phyloP scores from a whole-genome alignment of 1,284 basidiomycete species.

The Moniliophthora roreri region DNA sequence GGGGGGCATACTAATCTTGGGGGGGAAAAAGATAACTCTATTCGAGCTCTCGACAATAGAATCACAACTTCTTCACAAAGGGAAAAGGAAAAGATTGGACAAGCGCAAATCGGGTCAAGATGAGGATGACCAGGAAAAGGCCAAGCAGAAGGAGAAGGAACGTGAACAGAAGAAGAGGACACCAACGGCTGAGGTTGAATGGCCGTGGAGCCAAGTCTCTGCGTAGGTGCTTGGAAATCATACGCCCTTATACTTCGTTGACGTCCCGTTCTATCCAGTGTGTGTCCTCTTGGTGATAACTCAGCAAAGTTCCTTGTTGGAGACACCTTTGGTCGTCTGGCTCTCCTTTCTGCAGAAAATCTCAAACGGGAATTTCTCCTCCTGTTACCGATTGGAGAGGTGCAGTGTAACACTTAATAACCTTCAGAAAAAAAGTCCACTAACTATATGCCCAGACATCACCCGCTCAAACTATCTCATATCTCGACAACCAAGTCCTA shows the following conservation, averaged over 20 bases:
- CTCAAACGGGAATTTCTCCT: constrained; percentile 48
- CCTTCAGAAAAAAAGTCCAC: no score
- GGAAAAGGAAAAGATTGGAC: constrained; percentile 51
- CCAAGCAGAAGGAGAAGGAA: constrained; percentile 55
- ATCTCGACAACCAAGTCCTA: constrained; percentile 72
- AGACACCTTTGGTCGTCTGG: constrained; percentile 76
- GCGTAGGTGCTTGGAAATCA: constrained; percentile 41
- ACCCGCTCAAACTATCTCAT: constrained; percentile 73
- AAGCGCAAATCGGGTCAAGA: constrained; percentile 47
- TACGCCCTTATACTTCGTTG: background rate
- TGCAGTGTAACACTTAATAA: constrained; percentile 33
- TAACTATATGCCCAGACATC: constrained; percentile 53
- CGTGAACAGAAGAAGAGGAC: constrained; percentile 53
- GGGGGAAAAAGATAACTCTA: constrained; percentile 60
- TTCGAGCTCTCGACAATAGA: constrained; percentile 53
- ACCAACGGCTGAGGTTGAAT: constrained; percentile 51
- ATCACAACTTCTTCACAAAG: constrained; percentile 49
- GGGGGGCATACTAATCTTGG: constrained; percentile 71
- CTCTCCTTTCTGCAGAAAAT: constrained; percentile 59
- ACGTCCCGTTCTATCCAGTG: background rate
- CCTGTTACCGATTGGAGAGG: constrained; percentile 73
- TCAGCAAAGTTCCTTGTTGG: constrained; percentile 66
- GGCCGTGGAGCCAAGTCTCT: constrained; percentile 72
- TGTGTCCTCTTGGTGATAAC: constrained; percentile 45
- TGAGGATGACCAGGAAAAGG: constrained; percentile 37